phyloP scores from a whole-genome alignment of 805 yeast species.

The Pichia thaimueangensis region DNA sequence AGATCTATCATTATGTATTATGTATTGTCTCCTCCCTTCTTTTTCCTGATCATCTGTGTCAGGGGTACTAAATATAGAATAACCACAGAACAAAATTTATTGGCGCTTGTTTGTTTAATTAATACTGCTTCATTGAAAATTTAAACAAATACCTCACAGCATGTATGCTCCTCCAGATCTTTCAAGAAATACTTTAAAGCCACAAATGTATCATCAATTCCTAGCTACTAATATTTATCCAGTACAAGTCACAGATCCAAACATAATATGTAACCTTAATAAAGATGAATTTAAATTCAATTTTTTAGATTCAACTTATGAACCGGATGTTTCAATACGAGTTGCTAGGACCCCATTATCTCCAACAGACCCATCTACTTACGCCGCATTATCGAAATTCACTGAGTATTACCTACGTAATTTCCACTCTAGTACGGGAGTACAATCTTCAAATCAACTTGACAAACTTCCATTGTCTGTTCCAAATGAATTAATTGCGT shows the following conservation, averaged over 20 bases:
- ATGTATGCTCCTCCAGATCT: conserved; percentile 32
- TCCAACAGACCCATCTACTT: conserved; percentile 41
- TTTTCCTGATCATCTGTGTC: too few species aligned
- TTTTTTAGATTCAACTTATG: conserved; percentile 27
- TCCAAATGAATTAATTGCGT: conserved; percentile 29
- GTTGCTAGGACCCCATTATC: conserved; percentile 33
- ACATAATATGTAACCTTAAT: conserved; percentile 24
- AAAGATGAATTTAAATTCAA: conserved; percentile 29
- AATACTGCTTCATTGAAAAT: too few species aligned
- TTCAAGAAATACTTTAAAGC: conserved; percentile 21
- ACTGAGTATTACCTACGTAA: conserved; percentile 37
- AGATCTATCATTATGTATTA: too few species aligned
- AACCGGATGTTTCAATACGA: conserved; percentile 28
- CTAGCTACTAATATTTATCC: conserved; percentile 28
- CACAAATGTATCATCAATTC: conserved; percentile 24
- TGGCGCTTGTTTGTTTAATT: too few species aligned
- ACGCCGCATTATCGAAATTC: conserved; percentile 46
- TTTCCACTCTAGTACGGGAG: conserved; percentile 31
- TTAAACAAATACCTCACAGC: not conserved
- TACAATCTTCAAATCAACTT: conserved; percentile 32
- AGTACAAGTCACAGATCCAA: conserved; percentile 31
- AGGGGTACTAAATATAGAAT: too few species aligned
- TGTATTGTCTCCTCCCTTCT: too few species aligned
- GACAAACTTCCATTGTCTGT: conserved; percentile 33
- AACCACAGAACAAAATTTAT: too few species aligned